These are phyloP conservation scores for Parietaria judaica DNA, from an alignment of 306 rosid species.

Conservation along the genomic window DNA sequence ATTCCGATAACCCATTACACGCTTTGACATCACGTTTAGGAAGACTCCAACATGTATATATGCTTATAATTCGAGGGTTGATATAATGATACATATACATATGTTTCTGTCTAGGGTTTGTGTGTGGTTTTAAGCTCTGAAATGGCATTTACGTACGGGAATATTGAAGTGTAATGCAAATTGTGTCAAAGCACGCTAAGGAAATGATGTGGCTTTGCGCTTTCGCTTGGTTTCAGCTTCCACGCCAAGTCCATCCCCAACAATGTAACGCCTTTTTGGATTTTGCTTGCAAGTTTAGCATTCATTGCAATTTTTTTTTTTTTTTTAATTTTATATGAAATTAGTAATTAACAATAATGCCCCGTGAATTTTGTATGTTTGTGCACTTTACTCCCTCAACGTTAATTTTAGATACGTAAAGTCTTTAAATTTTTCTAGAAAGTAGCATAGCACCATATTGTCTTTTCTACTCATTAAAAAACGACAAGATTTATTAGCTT, in stretches of 20 bases:
- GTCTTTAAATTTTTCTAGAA: too few relatives aligned
- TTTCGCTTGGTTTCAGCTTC: constrained; percentile 7
- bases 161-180: not conserved
- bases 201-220: not conserved
- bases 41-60: not conserved
- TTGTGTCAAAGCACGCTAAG: constrained; percentile 11
- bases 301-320: not conserved
- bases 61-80: not conserved
- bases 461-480: too few relatives aligned
- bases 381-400: too few relatives aligned
- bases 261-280: not conserved
- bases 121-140: too few relatives aligned
- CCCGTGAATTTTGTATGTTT: too few relatives aligned
- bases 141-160: constrained; percentile 10
- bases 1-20: constrained; percentile 21
- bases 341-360: too few relatives aligned
- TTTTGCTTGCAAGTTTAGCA: constrained; percentile 11
- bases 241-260: constrained; percentile 10
- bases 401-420: too few relatives aligned
- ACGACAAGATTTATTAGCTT: too few relatives aligned
- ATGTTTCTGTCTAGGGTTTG: too few relatives aligned
- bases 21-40: constrained; percentile 19
- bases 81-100: not conserved
- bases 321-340: not conserved
- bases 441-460: too few relatives aligned